These are phyloP conservation scores for Erythrophleum ivorense DNA, from an alignment of 331 rosid genomes.

Conservation along the genomic window DNA sequence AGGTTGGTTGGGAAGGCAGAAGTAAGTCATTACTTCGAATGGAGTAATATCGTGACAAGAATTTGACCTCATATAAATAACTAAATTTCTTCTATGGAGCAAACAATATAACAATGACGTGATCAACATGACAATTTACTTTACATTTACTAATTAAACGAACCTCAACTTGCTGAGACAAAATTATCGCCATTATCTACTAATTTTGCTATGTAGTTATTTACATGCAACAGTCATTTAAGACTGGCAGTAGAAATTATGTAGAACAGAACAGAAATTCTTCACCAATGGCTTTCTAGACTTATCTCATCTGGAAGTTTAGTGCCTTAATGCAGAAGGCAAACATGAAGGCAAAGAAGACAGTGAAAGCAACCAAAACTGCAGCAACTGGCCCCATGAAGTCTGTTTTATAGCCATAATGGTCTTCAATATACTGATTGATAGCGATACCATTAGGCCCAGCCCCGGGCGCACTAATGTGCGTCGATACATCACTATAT, in stretches of 20 bases:
- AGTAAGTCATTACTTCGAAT: background rate
- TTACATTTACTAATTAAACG: slow-evolving; percentile 44
- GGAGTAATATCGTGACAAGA: slow-evolving; percentile 20
- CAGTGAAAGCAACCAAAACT: slow-evolving; percentile 58
- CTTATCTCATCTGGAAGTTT: slow-evolving; percentile 64
- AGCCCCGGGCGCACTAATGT: slow-evolving; percentile 45
- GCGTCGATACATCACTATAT: slow-evolving; percentile 57
- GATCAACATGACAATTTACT: slow-evolving; percentile 23
- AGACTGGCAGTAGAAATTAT: background rate
- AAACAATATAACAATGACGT: slow-evolving; percentile 33
- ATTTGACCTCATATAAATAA: slow-evolving; percentile 14
- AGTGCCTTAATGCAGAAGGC: slow-evolving; percentile 58
- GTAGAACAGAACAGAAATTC: background rate
- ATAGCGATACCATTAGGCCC: slow-evolving; percentile 1
- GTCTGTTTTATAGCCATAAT: slow-evolving; percentile 56
- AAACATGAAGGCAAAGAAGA: slow-evolving; percentile 64
- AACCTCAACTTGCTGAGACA: slow-evolving; percentile 15
- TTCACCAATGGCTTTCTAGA: slow-evolving; percentile 1
- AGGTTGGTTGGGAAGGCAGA: background rate
- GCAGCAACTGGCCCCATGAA: slow-evolving; percentile 74
- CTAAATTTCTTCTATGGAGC: slow-evolving; percentile 31
- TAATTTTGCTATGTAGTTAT: slow-evolving; percentile 23
- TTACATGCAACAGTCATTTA: slow-evolving; percentile 31
- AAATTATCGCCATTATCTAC: slow-evolving; percentile 36
- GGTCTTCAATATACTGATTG: slow-evolving; percentile 52